Evolutionary conservation across 2,329 filamentous ascomycete genomes (phyloP), one percentile per base, ranked within the genome.

Genomic region (Botrytis hyacinthi): DNA sequence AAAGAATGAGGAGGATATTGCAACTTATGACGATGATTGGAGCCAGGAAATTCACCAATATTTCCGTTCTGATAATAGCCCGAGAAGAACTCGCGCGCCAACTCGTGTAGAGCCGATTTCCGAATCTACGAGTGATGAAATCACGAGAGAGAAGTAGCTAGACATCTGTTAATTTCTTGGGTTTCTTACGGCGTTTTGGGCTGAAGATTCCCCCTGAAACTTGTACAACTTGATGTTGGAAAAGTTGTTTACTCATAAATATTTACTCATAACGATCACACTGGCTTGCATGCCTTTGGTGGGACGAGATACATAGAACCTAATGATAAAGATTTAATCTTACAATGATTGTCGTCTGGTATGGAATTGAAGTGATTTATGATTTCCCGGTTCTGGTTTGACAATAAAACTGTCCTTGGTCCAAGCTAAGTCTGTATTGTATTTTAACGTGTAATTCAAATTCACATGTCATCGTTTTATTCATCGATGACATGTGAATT

Each of bases 1-100:
- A 22, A 69, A 40, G 37, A 73, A 72, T 51, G 77, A 78, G 65
- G 74, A 74, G 32, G 76, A 74, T 10, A 44, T 75, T 6, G 72
- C 59, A 42, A 68, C 66, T 18, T n/a, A 73, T 6, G 44, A 77
- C 40, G 76, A 80, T 32, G 78, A 79, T 32, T 80, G 76, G 70
- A 75, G 70, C 29, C 72, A 71, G 10, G 74, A 79, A 16, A 68
- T 80, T 16, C 76, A 79, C 44, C 57, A 75, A 29, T 79, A 76
- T 69, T 80, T 80, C 71, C 35, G 44, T 62, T 69, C 74, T 22
- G 71, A 66, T 18, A 73, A 67, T 63, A 57, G 35, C n/a, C 66
- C 66, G 4, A 68, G n/a, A 57, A 51, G 66, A 44, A 42, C 48
- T 68, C 66, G 48, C 35, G 65, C 46, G 16, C 26, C 65, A 16